Evolutionary conservation across 306 rosid species (phyloP), one percentile per base, ranked within the genome.

Genomic region (Lotus japonicus): DNA sequence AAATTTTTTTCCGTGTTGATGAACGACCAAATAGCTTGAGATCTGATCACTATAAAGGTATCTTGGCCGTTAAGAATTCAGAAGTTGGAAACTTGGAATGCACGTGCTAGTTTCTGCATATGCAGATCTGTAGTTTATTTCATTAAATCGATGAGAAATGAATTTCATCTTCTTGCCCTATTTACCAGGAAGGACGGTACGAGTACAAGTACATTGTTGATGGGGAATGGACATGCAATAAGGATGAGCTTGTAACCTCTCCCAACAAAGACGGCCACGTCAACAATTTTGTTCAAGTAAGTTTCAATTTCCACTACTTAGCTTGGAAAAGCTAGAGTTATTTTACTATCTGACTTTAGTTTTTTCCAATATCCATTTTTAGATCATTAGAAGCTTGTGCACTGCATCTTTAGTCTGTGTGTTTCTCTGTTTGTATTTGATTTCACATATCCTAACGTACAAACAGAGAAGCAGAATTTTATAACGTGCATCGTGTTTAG

Each of bases 161-260:
- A 76, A 15, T 57, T 78, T 31, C 11, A 0, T 53, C n/a, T 68
- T 54, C 38, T n/a, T 66, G 54, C 49, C 45, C 46, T 41, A 17
- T 57, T 55, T 75, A 48, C 75, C 84, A 95, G 99, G 97, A 90
- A 84, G 99, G 99, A 72, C 74, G n/a, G 41, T 95, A 88, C 0
- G 99, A 95, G 84, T 95, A 95, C 80, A 95, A 95, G 86, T 95
- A 90, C 80, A 81, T 95, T 17, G 75, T 90, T 66, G 88, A 95
- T 76, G 99, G 97, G 48, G 72, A 72, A 69, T 95, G 99, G 99
- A 83, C 41, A 13, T 67, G 71, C 84, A 90, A 83, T 36, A 60
- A 70, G 13, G 2, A 71, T 14, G 90, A 87, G 76, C 87, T 31
- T 11, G 33, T 85, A 48, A 76, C 88, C 65, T 74, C 81, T 63